Evolutionary conservation across 306 rosid species (phyloP), one percentile per base, ranked within the genome.

Genomic region (Cucumis melo): DNA sequence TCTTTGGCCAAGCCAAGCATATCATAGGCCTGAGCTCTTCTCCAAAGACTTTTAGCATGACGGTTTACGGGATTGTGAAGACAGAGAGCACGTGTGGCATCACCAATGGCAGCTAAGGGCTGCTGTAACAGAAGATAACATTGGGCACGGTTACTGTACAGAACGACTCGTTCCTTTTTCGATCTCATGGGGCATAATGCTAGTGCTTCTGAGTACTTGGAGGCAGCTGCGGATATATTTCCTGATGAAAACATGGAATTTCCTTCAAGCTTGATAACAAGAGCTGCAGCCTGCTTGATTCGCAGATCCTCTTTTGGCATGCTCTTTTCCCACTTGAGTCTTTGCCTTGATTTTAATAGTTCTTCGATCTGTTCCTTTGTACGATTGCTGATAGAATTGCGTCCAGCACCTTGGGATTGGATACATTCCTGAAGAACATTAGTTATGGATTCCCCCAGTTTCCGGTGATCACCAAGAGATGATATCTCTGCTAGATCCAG

Each of bases 21-120:
- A 86, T 95, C 99, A 50, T 95, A 92, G 42, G 99, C 98, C 83
- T 95, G 99, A 60, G 99, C 98, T 86, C 98, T 88, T 83, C 99
- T 92, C 98, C 99, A 95, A 8, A 95, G 93, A 79, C 98, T 92
- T 86, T 95, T 95, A 81, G 99, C 99, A 80, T 95, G 99, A 41
- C 97, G 97, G 81, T 95, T 92, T 68, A 89, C 90, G 38, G 98
- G 98, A 83, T 81, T 90, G 87, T 95, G 99, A 78, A 95, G 99
- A 84, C 97, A 90, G 7, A 95, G 93, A 73, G 99, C 98, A 36
- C 90, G 87, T 24, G 99, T 95, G 75, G 99, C 97, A 85, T 95
- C 99, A 79, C 98, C 88, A 76, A 92, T 95, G 82, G 99, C 99
- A 80, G 91, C 85, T 87, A 95, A 80, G 39, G 99, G 99, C 75